Percentiles rank a stretch among this genome's conserved stretches.
Evolutionary conservation across 2,329 filamentous ascomycete species (phyloP).

Genomic region (Esteya vermicola): DNA sequence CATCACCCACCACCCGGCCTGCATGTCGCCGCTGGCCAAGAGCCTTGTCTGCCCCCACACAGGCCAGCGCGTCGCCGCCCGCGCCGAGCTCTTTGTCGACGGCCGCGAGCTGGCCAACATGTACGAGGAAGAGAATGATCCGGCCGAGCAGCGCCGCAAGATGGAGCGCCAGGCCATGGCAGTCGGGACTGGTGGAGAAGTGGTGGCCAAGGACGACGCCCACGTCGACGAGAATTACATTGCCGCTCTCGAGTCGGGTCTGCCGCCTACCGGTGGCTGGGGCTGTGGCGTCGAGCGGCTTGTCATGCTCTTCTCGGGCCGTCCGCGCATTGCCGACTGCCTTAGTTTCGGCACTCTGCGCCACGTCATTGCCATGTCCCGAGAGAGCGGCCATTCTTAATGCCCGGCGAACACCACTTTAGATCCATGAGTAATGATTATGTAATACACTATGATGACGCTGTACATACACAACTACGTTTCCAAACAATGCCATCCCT

Average conservation of each 20-base stretch:
- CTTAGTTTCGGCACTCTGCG: constrained; percentile 77
- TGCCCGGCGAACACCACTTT: too few relatives aligned
- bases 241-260: constrained; percentile 68
- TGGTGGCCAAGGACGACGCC: constrained; percentile 31
- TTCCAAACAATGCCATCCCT: background rate
- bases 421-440: too few relatives aligned
- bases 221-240: constrained; percentile 68
- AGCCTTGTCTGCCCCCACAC: constrained; percentile 58
- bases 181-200: too few relatives aligned
- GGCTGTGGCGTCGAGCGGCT: constrained; percentile 85
- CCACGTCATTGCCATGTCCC: constrained; percentile 34
- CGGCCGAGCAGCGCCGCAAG: constrained; percentile 72
- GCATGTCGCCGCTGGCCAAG: constrained; percentile 84
- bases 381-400: background rate
- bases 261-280: constrained; percentile 96
- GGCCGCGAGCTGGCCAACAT: constrained; percentile 83
- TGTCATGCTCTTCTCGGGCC: constrained; percentile 77
- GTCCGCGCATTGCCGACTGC: constrained; percentile 69
- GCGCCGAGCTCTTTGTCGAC: constrained; percentile 72
- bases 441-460: too few relatives aligned
- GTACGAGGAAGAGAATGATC: constrained; percentile 97
- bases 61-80: constrained; percentile 60
- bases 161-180: constrained; percentile 47
- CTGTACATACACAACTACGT: background rate
- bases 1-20: constrained; percentile 79